Conservation (phyloP, 1,139 yeast genomes). For the Protomyces lactucae-debilis region DNA sequence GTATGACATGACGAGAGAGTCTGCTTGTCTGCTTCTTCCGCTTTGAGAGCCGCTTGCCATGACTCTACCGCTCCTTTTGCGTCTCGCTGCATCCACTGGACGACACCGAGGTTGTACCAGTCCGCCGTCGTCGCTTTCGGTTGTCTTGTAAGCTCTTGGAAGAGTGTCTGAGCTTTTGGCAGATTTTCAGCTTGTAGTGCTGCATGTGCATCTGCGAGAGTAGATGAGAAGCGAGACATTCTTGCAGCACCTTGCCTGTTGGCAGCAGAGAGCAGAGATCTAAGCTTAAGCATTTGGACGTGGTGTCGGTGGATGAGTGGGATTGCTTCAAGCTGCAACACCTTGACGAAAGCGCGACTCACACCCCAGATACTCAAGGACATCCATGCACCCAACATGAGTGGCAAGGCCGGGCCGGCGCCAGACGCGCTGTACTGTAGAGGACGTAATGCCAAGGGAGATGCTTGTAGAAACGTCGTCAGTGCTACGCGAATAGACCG, state of each 20-base stretch:
- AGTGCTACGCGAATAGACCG: neutral
- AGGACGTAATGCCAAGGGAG: neutral
- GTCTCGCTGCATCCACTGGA: slow-evolving; percentile 13
- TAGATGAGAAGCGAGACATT: neutral
- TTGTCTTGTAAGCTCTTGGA: neutral
- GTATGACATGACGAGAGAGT: slow-evolving; percentile 15
- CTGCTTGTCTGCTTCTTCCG: slow-evolving; percentile 4
- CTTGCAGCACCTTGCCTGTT: neutral
- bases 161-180: slow-evolving; percentile 8
- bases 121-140: slow-evolving; percentile 1
- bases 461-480: slow-evolving; percentile 1
- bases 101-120: slow-evolving; percentile 20
- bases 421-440: neutral
- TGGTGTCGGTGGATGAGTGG: too few relatives aligned
- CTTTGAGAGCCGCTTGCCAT: slow-evolving; percentile 13
- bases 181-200: slow-evolving; percentile 7
- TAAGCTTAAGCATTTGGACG: neutral
- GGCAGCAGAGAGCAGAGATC: neutral
- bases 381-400: neutral
- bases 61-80: slow-evolving; percentile 2
- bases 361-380: too few relatives aligned
- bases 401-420: neutral
- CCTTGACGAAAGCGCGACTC: too few relatives aligned
- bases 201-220: slow-evolving; percentile 13
- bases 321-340: too few relatives aligned